Evolutionary conservation across 169 alveolate species (phyloP), one percentile per base, ranked within the genome.

Genomic region (Cryptosporidium parvum): DNA sequence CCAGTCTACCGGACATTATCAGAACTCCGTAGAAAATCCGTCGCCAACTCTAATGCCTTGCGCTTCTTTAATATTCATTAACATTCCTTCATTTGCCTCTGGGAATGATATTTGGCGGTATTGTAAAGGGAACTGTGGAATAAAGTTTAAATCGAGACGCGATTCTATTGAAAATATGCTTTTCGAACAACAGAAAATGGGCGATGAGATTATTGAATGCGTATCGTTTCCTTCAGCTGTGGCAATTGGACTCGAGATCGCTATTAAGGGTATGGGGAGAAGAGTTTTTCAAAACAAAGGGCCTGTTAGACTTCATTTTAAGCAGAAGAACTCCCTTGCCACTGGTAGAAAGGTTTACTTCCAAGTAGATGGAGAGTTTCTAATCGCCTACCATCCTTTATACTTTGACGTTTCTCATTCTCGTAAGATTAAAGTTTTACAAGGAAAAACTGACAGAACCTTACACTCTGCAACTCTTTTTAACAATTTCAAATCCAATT

Each of bases 331-430:
- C 52, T 80, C 48, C 8, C 89, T 62, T 35, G 73, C 89, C 33
- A 80, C 89, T 8, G 73, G 89, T 62, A 80, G 80, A 42, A 80
- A 80, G 51, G 95, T 94, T 29, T 94, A 94, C 56, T 92, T 93
- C 75, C 96, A 93, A 91, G 93, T 93, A 8, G 96, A 93, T 65
- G 96, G 96, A 6, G 96, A 93, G 72, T 93, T 85, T 84, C 33
- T 80, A 0, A 80, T 80, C 44, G 89, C 89, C 6, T 80, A 80
- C 44, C 75, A 80, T 67, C 89, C 89, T 33, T 48, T 80, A 29
- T 80, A 59, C 44, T 80, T 80, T 65, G 89, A 80, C 21, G 75
- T 80, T 12, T 61, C 80, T 6, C 75, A 80, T 39, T 62, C 59
- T 18, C 62, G 89, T 26, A 80, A 62, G 42, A 80, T 80, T 31